These are phyloP conservation scores for Ascochyta koolunga DNA, from an alignment of 2,329 filamentous ascomycete genomes.

Conservation along the genomic window DNA sequence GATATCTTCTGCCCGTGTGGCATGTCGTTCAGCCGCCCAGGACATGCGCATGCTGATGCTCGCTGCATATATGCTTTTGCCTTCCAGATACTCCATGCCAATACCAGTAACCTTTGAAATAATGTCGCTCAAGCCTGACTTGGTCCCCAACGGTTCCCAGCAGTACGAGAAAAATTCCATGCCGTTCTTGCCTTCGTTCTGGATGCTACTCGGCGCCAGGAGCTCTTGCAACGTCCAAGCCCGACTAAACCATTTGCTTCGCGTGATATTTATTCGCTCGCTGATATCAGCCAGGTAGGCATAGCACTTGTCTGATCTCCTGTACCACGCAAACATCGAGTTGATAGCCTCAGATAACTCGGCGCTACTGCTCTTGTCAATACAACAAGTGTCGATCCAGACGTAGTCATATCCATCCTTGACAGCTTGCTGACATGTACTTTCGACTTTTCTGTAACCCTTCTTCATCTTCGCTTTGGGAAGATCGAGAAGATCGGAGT, in stretches of 20 bases:
- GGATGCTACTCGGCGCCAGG: conserved; percentile 16
- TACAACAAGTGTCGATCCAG: conserved; percentile 31
- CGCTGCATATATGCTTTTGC: conserved; percentile 1
- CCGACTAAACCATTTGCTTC: conserved; percentile 21
- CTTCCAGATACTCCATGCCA: conserved; percentile 3
- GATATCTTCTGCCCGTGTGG: conserved; percentile 27
- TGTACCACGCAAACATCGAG: conserved; percentile 29
- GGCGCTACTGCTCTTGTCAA: conserved; percentile 27
- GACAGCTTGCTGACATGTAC: conserved; percentile 13
- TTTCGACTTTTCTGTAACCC: conserved; percentile 26
- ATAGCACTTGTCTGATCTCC: conserved; percentile 18
- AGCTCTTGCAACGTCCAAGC: conserved; percentile 32
- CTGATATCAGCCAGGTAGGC: conserved; percentile 21
- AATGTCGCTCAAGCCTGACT: neutral
- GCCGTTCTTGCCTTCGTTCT: neutral
- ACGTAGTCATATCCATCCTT: conserved; percentile 10
- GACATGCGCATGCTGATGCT: conserved; percentile 27
- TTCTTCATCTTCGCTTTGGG: conserved; percentile 12
- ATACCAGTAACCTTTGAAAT: conserved; percentile 15
- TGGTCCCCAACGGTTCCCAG: conserved; percentile 16
- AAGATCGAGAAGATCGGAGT: conserved; percentile 20
- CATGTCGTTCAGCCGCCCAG: conserved; percentile 26
- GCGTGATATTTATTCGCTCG: neutral
- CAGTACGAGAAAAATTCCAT: conserved; percentile 18
- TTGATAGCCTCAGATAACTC: conserved; percentile 25